Conservation (phyloP, 1,284 basidiomycete genomes). For the Vanrija sp. region DNA sequence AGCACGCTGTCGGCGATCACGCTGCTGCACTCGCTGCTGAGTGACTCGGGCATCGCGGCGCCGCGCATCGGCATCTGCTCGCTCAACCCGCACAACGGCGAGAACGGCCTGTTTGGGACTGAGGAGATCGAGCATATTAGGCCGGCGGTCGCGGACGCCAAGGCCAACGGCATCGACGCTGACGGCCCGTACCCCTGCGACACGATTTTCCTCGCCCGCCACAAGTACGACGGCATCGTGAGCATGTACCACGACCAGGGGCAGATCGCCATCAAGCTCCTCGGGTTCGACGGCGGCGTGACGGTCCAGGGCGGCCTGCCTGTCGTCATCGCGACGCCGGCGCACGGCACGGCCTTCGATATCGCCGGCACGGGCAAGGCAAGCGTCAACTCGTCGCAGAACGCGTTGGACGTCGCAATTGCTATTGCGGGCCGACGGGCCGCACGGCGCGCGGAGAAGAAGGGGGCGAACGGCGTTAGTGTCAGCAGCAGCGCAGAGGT, state of each 20-base stretch:
- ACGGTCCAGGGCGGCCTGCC: slow-evolving; percentile 9
- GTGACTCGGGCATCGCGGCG: neutral
- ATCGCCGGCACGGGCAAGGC: slow-evolving; percentile 7
- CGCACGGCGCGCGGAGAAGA: no score
- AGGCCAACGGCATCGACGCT: neutral
- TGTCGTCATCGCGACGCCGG: slow-evolving; percentile 7
- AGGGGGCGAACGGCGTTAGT: no score
- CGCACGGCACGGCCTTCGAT: slow-evolving; percentile 10
- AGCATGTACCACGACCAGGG: slow-evolving; percentile 13
- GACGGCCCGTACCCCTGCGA: slow-evolving; percentile 7
- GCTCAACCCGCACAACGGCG: slow-evolving; percentile 9
- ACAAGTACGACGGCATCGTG: slow-evolving; percentile 12
- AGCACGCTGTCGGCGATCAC: neutral
- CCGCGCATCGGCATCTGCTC: slow-evolving; percentile 7
- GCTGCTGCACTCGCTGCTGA: slow-evolving; percentile 2
- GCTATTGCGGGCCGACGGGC: no score
- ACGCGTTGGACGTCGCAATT: neutral
- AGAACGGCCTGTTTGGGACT: slow-evolving; percentile 8
- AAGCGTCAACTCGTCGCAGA: slow-evolving; percentile 2
- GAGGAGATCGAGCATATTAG: slow-evolving; percentile 7
- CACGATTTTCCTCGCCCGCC: slow-evolving; percentile 4
- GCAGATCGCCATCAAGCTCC: slow-evolving; percentile 10
- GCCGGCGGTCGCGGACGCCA: neutral
- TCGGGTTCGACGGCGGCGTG: slow-evolving; percentile 10
- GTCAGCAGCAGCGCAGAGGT: no score